phyloP scores from a whole-genome alignment of 1,139 yeast species.

The Lodderomyces margitis region DNA sequence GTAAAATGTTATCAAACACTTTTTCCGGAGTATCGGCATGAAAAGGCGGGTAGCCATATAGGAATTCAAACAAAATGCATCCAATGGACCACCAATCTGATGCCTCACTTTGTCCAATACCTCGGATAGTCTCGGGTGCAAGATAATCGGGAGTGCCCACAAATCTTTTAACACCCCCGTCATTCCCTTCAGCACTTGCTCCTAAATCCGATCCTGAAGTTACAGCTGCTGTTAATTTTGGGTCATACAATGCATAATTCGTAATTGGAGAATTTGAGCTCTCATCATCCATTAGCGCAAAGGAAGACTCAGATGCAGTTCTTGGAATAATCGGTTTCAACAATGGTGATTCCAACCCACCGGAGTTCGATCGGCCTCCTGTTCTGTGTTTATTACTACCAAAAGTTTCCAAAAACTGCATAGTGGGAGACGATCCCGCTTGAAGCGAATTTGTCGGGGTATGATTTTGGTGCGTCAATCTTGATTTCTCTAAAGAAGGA shows the following conservation, averaged over 20 bases:
- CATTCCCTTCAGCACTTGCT: slow-evolving; percentile 11
- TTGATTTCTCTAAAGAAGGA: slow-evolving; percentile 40
- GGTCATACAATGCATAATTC: slow-evolving; percentile 69
- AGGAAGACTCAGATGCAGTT: slow-evolving; percentile 55
- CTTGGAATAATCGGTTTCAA: slow-evolving; percentile 48
- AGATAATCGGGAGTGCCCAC: slow-evolving; percentile 98
- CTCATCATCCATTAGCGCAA: slow-evolving; percentile 53
- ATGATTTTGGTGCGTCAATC: slow-evolving; percentile 13
- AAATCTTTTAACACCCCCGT: slow-evolving; percentile 51
- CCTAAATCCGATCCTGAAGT: slow-evolving; percentile 26
- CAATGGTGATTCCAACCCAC: slow-evolving; percentile 49
- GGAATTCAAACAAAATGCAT: slow-evolving; percentile 86
- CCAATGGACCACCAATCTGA: slow-evolving; percentile 99
- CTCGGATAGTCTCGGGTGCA: slow-evolving; percentile 93
- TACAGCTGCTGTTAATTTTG: slow-evolving; percentile 50
- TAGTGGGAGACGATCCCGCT: slow-evolving; percentile 13
- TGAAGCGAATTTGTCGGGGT: slow-evolving; percentile 12
- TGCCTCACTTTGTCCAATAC: slow-evolving; percentile 78
- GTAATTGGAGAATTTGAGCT: slow-evolving; percentile 23
- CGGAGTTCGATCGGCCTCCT: slow-evolving; percentile 27
- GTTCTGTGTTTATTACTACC: slow-evolving; percentile 14
- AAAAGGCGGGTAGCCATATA: slow-evolving; percentile 94
- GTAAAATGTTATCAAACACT: slow-evolving; percentile 79
- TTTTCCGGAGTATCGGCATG: slow-evolving; percentile 77
- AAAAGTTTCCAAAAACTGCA: slow-evolving; percentile 14